phyloP scores from a whole-genome alignment of 345 rosid genomes.

The Nephelium lappaceum region DNA sequence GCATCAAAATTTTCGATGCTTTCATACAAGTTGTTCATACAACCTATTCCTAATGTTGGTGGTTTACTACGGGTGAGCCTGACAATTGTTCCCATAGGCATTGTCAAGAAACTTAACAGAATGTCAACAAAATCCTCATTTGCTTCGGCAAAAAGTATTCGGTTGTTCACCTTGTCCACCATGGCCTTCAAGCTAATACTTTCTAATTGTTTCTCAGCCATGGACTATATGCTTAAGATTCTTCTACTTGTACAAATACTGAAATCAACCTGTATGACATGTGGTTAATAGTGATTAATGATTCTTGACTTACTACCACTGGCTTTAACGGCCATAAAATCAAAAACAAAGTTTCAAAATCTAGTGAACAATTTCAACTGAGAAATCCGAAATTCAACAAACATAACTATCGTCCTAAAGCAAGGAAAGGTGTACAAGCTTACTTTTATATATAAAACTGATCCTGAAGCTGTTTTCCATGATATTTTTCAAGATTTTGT shows the following conservation, averaged over 20 bases:
- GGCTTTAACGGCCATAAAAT: background rate
- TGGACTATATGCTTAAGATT: background rate
- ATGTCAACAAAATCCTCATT: constrained; percentile 26
- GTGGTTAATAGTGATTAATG: background rate
- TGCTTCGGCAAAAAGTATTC: constrained; percentile 24
- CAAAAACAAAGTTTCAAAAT: background rate
- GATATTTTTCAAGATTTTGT: background rate
- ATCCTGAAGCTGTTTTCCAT: background rate
- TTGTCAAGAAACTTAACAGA: constrained; percentile 34
- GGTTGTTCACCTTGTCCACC: constrained; percentile 26
- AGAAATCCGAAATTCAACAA: background rate
- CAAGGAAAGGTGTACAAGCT: background rate
- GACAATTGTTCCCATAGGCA: constrained; percentile 29
- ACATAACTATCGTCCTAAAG: background rate
- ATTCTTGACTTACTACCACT: background rate
- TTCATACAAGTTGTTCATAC: constrained; percentile 26
- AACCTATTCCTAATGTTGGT: background rate
- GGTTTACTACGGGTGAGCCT: background rate
- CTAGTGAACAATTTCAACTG: background rate
- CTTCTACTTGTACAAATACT: background rate
- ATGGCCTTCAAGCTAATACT: background rate
- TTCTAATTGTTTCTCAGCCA: background rate
- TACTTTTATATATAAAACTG: too few relatives aligned
- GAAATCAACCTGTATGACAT: background rate
- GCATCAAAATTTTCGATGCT: constrained; percentile 27